Evolutionary conservation across 257 asterid species (phyloP).

Genomic region (Rubia yunnanensis): DNA sequence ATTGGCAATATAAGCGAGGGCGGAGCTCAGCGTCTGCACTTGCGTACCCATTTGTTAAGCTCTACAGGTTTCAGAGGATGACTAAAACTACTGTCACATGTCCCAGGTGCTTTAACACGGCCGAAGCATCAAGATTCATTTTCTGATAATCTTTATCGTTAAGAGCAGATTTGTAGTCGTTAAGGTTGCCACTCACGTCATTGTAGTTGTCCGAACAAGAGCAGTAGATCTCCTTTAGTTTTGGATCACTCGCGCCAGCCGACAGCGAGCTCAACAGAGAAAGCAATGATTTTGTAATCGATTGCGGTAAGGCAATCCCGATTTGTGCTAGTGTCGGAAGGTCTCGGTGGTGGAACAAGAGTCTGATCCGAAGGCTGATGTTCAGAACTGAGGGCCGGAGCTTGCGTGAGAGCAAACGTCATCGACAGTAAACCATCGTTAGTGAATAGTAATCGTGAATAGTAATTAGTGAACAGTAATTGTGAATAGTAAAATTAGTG

Average conservation of each 20-base stretch:
- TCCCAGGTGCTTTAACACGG: neutral
- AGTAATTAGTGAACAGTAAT: too few species aligned
- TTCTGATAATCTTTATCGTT: neutral
- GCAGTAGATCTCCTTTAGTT: neutral
- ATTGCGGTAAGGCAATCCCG: neutral
- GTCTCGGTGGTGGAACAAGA: neutral
- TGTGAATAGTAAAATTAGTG: too few species aligned
- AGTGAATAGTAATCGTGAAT: too few species aligned
- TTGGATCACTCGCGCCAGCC: neutral
- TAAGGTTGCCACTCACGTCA: neutral
- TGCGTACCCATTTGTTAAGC: neutral
- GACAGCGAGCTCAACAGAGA: neutral
- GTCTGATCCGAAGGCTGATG: neutral
- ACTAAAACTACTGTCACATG: constrained; percentile 2
- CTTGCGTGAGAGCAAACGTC: neutral
- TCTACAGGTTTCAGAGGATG: neutral
- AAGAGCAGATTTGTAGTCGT: neutral
- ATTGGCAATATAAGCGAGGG: neutral
- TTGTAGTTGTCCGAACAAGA: neutral
- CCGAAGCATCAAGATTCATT: neutral
- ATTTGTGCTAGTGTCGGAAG: neutral
- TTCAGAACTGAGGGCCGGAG: neutral
- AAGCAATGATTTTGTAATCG: neutral
- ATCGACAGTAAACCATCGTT: too few species aligned
- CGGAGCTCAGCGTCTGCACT: neutral